Evolutionary conservation across 2,329 filamentous ascomycete genomes (phyloP), one percentile per base, ranked within the genome.

Genomic region (Aspergillus persii): DNA sequence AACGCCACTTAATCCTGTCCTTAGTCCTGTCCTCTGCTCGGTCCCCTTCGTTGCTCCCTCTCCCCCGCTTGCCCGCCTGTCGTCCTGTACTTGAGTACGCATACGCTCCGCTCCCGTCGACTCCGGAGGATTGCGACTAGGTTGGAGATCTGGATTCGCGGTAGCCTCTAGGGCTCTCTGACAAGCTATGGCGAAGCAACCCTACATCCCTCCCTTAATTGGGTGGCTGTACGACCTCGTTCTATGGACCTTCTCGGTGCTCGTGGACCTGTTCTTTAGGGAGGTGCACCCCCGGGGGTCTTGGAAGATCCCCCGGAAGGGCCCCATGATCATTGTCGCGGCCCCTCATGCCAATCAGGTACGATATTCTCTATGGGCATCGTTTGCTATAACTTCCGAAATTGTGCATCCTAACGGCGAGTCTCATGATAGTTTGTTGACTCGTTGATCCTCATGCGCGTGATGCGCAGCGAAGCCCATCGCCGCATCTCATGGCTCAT

Each of bases 271-370:
- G 66, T 99, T 99, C 85, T 99, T 99, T 81, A 89, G 95, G 67
- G 95, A 99, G 78, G 92, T 99, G 15, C 93, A 98, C 74, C 95
- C 95, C 11, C 86, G 95, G 65, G 92, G 92, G 66, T 91, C 93
- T 63, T 99, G 95, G 92, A 94, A 93, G 76, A 90, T 99, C 49
- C 95, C 95, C 49, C 87, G 89, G 69, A 85, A 86, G 63, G 95
- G 93, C 0, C 93, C 95, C 1, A 86, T 99, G 63, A 91, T 99
- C 60, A 95, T 99, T 71, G 95, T 99, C 66, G 95, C 93, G 49
- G 95, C 94, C 56, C 95, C 95, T 66, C 95, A 99, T 81, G 94
- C 94, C 61, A 99, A 99, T 75, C 92, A 95, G 85, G 89, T 92
- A 78, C 61, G 82, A 50, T 50, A 15, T 27, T 31, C 23, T 47